Conservation (phyloP, 2,329 filamentous ascomycete species). For the Pseudomassariella vexata region DNA sequence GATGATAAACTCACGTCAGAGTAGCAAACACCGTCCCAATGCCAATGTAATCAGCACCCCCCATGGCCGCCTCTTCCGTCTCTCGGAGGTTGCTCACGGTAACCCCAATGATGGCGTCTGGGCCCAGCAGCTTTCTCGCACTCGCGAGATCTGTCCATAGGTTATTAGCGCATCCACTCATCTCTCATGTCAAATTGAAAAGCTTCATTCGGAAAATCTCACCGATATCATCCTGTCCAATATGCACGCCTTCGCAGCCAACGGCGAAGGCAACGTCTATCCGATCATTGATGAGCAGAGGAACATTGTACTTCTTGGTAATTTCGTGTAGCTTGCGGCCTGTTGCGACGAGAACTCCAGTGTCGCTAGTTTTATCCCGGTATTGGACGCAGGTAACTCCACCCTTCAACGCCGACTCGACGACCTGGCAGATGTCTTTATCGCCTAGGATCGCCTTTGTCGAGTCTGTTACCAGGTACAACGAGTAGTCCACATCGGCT, state of each 20-base stretch:
- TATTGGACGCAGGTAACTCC: slow-evolving; percentile 87
- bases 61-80: slow-evolving; percentile 63
- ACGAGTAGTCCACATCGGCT: slow-evolving; percentile 61
- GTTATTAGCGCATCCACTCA: neutral
- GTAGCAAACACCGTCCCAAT: slow-evolving; percentile 89
- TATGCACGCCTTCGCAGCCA: slow-evolving; percentile 85
- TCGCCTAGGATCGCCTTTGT: slow-evolving; percentile 76
- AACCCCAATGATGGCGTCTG: slow-evolving; percentile 78
- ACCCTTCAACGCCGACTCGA: slow-evolving; percentile 69
- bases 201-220: slow-evolving; percentile 15
- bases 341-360: slow-evolving; percentile 62
- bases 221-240: slow-evolving; percentile 93
- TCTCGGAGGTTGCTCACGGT: slow-evolving; percentile 73
- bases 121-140: slow-evolving; percentile 68
- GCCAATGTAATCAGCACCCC: slow-evolving; percentile 85
- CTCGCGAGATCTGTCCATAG: slow-evolving; percentile 44
- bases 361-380: slow-evolving; percentile 80
- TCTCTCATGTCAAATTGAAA: slow-evolving; percentile 4
- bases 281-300: slow-evolving; percentile 88
- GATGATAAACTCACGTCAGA: slow-evolving; percentile 50
- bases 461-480: slow-evolving; percentile 92
- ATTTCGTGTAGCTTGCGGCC: slow-evolving; percentile 66
- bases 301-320: slow-evolving; percentile 62
- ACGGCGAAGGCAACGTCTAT: slow-evolving; percentile 83
- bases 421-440: slow-evolving; percentile 64